A percentile compares a stretch with the other conserved stretches of the same genome.
These are phyloP conservation scores for Xylariales sp. DNA, from an alignment of 2,329 filamentous ascomycete species.

Conservation along the genomic window DNA sequence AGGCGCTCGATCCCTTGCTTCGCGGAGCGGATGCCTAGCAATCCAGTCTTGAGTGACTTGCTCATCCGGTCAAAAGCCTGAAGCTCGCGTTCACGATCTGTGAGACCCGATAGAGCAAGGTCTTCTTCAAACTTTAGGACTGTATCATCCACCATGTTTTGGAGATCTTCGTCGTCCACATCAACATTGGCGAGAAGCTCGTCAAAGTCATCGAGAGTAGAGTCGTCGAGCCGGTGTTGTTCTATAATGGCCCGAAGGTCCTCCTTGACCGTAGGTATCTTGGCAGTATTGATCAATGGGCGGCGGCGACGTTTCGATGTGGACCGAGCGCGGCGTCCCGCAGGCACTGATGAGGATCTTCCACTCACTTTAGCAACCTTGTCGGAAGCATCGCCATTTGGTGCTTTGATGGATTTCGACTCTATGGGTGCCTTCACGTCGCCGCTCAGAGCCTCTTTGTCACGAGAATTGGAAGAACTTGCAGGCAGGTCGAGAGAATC, in stretches of 20 bases:
- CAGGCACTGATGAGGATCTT: conserved; percentile 21
- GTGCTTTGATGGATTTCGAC: conserved; percentile 5
- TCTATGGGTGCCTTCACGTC: conserved; percentile 5
- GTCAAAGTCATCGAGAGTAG: conserved; percentile 54
- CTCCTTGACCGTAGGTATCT: conserved; percentile 49
- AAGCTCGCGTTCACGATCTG: conserved; percentile 34
- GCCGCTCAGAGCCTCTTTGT: no score
- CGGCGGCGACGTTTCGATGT: conserved; percentile 37
- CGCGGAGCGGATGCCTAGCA: conserved; percentile 48
- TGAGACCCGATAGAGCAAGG: conserved; percentile 14
- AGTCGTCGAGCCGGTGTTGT: conserved; percentile 52
- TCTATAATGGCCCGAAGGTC: conserved; percentile 51
- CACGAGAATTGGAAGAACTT: not conserved
- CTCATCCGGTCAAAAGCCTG: conserved; percentile 45
- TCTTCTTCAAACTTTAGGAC: conserved; percentile 21
- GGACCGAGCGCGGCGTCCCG: conserved; percentile 31
- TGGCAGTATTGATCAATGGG: conserved; percentile 50
- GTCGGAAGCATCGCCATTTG: conserved; percentile 5
- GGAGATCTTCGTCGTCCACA: conserved; percentile 20
- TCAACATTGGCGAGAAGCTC: conserved; percentile 40
- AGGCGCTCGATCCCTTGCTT: conserved; percentile 56
- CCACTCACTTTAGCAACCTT: not conserved
- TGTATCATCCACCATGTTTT: conserved; percentile 20
- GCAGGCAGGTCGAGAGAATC: conserved; percentile 4
- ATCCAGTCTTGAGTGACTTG: conserved; percentile 45